Base-by-base conservation (phyloP, 1,139 yeast species). In the Arxiozyma telluris region DNA sequence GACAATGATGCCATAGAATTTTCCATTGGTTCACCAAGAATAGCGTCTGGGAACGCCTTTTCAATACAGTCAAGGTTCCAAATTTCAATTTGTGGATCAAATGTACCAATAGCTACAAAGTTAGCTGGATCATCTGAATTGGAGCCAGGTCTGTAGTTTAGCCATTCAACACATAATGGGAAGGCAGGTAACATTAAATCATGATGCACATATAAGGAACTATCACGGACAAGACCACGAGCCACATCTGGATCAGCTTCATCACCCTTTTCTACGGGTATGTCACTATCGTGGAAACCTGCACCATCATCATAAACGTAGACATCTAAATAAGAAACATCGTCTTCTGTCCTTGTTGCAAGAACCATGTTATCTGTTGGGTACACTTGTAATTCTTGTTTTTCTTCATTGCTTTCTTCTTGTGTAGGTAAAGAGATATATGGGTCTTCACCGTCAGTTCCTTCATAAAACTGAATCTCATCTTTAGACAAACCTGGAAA, bases 141-240 rank as follows among this genome's bases (percentile, higher is more conserved):
- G n/a, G 71, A 65, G 11, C 76, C 78, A 39, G 91, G 89, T 61
- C 77, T 79, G 69, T 79, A 87, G 70, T 89, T 87, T 58, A 93
- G 72, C 97, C 98, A 91, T 71, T 94, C 98, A 41, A 93, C 93
- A 69, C 97, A 88, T 57, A 93, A 77, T 47, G 99, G 99, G 77
- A 93, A 93, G 1, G 97, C 87, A 2, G 99, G 98, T 57, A 93
- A 78, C 96, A 93, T 88, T 61, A 93, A 75, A 70, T 94, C 98
- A 72, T 93, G 99, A 68, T 93, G 99, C 52, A 93, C 95, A 64
- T 93, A 93, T 60, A 93, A 74, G 47, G 84, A 83, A 53, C 84
- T 77, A 49, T 83, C 94, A 72, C 94, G 78, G 50, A 81, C 79
- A 63, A 82, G 71, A 21, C 91, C 91, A 58, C 77, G 78, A 56